Base-by-base conservation (phyloP, 1,139 yeast species). In the Yamadazyma blattariae region DNA sequence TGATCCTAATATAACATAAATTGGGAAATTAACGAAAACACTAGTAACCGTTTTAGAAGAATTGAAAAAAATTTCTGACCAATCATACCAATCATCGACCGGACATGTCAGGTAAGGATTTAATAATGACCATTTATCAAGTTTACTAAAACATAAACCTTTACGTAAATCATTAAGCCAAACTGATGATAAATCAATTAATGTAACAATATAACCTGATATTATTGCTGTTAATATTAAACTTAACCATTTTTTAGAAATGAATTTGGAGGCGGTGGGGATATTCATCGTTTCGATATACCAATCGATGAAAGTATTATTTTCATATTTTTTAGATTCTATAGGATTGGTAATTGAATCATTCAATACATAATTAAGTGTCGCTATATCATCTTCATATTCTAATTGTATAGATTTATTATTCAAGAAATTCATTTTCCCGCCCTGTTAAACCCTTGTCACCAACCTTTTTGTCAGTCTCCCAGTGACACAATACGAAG, bases 141-240 rank as follows among this genome's bases (percentile, higher is more conserved):
- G 41, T 31, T 54, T 50, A 33, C 68, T 57, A 30, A 64, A 48
- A 40, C 76, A 70, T 9, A 67, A 30, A 0, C 76, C 76, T 41
- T 67, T 69, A 39, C 79, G 76, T 32, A 82, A 46, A 45, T 84
- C 88, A 32, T 79, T 75, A 31, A 85, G 64, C 78, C 82, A 77
- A 19, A 73, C 78, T 0, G 87, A 67, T 0, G 71, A 55, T 42
- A 82, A 71, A 48, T 84, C 89, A 22, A 84, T 68, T 12, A 67
- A 49, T 0, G 84, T 72, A 1, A 90, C 77, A 5, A 75, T 50
- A 21, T 77, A 59, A 0, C 95, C 94, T 23, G 79, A 70, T 1
- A 66, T 26, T 1, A 82, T 48, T 2, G 92, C 78, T 34, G 79
- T 70, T 1, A 67, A 46, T 0, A 80, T 57, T n/a, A 86, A 57